Evolutionary conservation across 1,284 basidiomycete genomes (phyloP).

Genomic region (Cryptococcus depauperatus): DNA sequence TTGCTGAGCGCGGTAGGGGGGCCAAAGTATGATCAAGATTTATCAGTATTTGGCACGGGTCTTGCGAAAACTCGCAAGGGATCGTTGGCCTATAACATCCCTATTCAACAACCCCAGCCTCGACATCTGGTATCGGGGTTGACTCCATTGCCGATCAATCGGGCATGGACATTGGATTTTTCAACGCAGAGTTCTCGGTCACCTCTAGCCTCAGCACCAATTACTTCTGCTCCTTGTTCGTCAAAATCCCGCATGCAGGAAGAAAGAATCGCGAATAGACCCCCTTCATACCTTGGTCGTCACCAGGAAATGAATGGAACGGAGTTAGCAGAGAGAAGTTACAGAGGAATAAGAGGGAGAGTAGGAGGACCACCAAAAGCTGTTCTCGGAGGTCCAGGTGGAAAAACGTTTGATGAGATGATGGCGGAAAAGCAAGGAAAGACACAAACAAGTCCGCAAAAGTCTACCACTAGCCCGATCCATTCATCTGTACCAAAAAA

Average conservation of each 20-base stretch:
- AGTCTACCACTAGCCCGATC: slow-evolving; percentile 21
- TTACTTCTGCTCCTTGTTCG: not conserved
- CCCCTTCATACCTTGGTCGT: not conserved
- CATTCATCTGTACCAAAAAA: not conserved
- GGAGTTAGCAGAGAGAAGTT: slow-evolving; percentile 2
- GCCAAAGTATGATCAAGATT: too few relatives aligned
- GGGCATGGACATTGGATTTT: slow-evolving; percentile 8
- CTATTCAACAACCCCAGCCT: not conserved
- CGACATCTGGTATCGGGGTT: not conserved
- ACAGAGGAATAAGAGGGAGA: slow-evolving; percentile 7
- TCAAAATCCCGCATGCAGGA: not conserved
- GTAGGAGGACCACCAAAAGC: slow-evolving; percentile 35
- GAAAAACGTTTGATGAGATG: slow-evolving; percentile 36
- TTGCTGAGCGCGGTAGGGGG: not conserved
- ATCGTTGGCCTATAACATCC: not conserved
- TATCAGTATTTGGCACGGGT: not conserved
- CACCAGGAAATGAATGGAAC: not conserved
- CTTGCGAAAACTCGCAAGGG: not conserved
- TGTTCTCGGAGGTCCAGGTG: slow-evolving; percentile 34
- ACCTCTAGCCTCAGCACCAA: slow-evolving; percentile 2
- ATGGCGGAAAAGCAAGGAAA: slow-evolving; percentile 4
- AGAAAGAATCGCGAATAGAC: not conserved
- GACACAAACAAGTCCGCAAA: slow-evolving; percentile 5
- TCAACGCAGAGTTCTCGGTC: slow-evolving; percentile 1
- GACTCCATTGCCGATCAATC: slow-evolving; percentile 4